These are phyloP conservation scores for Umbilicus rupestris DNA, from an alignment of 164 flowering plant species.

Conservation along the genomic window DNA sequence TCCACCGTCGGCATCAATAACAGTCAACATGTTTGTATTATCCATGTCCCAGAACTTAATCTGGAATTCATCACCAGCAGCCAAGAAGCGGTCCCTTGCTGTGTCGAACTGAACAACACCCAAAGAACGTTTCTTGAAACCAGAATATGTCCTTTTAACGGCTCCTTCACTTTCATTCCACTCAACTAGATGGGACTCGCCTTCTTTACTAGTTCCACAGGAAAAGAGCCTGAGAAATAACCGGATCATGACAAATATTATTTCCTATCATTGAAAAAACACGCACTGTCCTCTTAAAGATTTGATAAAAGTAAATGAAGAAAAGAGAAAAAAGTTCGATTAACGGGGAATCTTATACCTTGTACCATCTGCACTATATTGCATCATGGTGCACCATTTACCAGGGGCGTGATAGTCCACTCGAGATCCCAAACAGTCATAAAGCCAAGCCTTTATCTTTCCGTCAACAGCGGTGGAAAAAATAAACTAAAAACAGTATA, in stretches of 20 bases:
- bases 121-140: constrained; percentile 63
- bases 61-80: constrained; percentile 84
- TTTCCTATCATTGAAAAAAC: too few species aligned
- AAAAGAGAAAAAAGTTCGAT: too few species aligned
- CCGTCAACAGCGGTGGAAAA: constrained; percentile 92
- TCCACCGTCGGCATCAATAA: constrained; percentile 86
- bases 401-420: constrained; percentile 96
- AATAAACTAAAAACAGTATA: constrained; percentile 50
- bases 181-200: constrained; percentile 76
- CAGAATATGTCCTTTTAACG: constrained; percentile 62
- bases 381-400: constrained; percentile 78
- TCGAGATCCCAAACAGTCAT: constrained; percentile 82
- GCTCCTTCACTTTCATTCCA: constrained; percentile 98
- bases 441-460: constrained; percentile 92
- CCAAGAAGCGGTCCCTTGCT: constrained; percentile 72
- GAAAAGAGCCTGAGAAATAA: constrained; percentile 58
- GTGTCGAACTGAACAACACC: constrained; percentile 91
- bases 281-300: too few species aligned
- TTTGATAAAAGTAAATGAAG: too few species aligned
- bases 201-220: constrained; percentile 96
- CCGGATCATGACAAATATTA: too few species aligned
- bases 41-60: constrained; percentile 98
- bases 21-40: constrained; percentile 39
- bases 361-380: constrained; percentile 89
- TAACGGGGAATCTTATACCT: constrained; percentile 37